phyloP scores from a whole-genome alignment of 208 protist genomes.

The Leishmania tropica region DNA sequence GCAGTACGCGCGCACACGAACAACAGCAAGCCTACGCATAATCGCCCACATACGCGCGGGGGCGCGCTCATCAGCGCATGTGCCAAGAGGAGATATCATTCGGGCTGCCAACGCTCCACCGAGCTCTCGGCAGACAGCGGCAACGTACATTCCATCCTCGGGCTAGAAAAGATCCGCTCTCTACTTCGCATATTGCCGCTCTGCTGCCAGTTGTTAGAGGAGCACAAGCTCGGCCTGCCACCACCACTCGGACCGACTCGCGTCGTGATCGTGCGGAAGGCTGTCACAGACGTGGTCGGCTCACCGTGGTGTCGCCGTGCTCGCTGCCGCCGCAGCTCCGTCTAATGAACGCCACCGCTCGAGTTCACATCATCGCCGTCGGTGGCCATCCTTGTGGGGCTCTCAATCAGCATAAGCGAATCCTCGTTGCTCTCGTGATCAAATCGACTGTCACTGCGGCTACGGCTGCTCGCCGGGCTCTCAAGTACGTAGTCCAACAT shows the following conservation, averaged over 20 bases:
- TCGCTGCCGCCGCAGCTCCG: neutral
- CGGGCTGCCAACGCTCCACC: neutral
- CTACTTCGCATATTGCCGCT: neutral
- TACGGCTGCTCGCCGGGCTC: neutral
- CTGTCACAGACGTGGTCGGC: neutral
- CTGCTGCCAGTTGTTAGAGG: neutral
- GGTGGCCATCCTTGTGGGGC: neutral
- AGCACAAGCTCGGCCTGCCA: neutral
- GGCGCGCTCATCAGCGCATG: neutral
- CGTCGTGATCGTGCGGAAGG: neutral
- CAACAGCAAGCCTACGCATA: neutral
- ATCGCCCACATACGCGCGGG: neutral
- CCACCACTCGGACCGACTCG: neutral
- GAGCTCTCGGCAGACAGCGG: neutral
- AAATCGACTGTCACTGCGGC: neutral
- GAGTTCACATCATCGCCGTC: neutral
- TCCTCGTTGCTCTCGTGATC: neutral
- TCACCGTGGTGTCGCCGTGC: neutral
- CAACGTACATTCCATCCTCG: neutral
- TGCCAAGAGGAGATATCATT: neutral
- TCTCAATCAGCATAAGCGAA: neutral
- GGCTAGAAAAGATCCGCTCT: neutral
- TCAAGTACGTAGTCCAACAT: slow-evolving; percentile 22
- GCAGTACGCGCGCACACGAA: neutral
- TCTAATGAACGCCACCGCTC: neutral